Evolutionary conservation across 257 asterid species (phyloP), one percentile per base, ranked within the genome.

Genomic region (Voacanga thouarsii): DNA sequence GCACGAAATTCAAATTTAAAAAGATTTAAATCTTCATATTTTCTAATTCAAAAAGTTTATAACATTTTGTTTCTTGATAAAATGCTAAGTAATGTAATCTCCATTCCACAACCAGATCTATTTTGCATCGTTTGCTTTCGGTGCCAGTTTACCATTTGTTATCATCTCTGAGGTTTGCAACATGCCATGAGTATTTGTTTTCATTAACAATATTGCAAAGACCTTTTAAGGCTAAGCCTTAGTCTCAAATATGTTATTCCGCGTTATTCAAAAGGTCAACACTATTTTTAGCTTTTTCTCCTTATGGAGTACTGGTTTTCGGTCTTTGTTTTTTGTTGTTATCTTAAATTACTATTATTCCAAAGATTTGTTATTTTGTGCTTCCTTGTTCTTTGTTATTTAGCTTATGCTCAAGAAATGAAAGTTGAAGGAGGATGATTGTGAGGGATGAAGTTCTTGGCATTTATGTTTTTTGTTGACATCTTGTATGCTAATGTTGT

Each of bases 91-190:
- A 67, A 5, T 39, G 50, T 39, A 61, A 6, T 45, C 24, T 75
- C 61, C 44, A 12, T 61, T 47, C 59, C n/a, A 23, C 30, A 56
- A 66, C 80, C 75, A 77, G 80, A 68, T 77, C 56, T 51, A 51
- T 23, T 51, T 77, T 53, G 51, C 75, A 18, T 77, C 70, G 37
- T 77, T 23, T 45, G 43, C 80, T 6, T 66, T 77, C 19, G 80
- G 75, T 37, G 75, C 74, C 3, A 75, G 80, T 37, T 53, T 77
- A n/a, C 80, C 80, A 67, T 51, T 3, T 9, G 80, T 77, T 43
- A 67, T 77, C 56, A 68, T 77, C 69, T 51, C 80, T 23, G 80
- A 77, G 80, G 80, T 77, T 50, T 60, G 79, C 7, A 61, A 60
- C 12, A 45, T 43, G 51, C 72, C 37, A 39, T 47, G 11, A 49